Conservation (phyloP, 495 filamentous ascomycete species). For the Aspergillus carlsbadensis region DNA sequence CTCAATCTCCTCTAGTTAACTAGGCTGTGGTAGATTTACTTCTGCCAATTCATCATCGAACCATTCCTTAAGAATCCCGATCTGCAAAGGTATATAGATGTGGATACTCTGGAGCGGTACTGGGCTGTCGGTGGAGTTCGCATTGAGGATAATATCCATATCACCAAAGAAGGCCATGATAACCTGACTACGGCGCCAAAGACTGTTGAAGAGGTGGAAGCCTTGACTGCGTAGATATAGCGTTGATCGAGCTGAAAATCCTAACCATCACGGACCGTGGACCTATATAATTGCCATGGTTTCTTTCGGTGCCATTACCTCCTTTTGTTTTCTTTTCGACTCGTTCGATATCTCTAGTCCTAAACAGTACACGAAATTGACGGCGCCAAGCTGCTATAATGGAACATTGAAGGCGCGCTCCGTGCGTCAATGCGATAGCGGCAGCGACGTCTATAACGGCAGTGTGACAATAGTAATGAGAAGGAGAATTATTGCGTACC, state of each 20-base stretch:
- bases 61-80: constrained; percentile 72
- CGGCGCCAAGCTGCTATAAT: not conserved
- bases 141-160: constrained; percentile 73
- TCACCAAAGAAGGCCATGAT: constrained; percentile 73
- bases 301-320: not conserved
- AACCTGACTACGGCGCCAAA: constrained; percentile 81
- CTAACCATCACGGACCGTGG: not conserved
- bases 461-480: not conserved
- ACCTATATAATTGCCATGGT: not conserved
- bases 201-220: constrained; percentile 68
- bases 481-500: not conserved
- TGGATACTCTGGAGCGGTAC: constrained; percentile 71
- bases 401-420: not conserved
- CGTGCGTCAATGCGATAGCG: not conserved
- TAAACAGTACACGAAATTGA: not conserved
- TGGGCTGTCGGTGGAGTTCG: constrained; percentile 89
- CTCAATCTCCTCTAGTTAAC: constrained; percentile 8
- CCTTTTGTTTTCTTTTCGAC: not conserved
- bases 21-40: constrained; percentile 67
- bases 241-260: not conserved
- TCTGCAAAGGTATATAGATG: constrained; percentile 71
- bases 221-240: constrained; percentile 24
- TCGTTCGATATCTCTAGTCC: not conserved
- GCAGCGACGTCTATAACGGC: not conserved
- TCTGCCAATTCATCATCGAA: constrained; percentile 88